Evolutionary conservation across 139 green algal genomes (phyloP), one percentile per base, ranked within the genome.

Genomic region (Microglena sp.): DNA sequence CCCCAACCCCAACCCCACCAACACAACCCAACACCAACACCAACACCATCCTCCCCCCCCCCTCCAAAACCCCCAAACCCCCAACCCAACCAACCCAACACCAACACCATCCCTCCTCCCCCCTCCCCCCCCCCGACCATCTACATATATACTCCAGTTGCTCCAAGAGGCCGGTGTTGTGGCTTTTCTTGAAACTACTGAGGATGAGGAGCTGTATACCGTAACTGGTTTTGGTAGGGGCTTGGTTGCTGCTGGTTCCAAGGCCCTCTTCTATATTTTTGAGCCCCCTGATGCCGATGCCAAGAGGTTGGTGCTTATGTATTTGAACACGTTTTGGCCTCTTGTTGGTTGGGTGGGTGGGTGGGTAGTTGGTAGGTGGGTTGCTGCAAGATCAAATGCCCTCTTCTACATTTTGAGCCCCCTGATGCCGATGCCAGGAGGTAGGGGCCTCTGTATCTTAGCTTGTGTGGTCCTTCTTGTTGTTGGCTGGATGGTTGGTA

Each of bases 241-340:
- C 40, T 64, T 77, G 18, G 32, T 77, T 5, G 64, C 71, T 11
- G 71, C 34, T 11, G 71, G 71, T 4, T 32, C 11, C 46, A 70
- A 56, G 2, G 71, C 55, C 26, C 33, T 55, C 0, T 44, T 77
- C 30, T 77, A 77, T 33, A 66, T 77, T 32, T 77, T 67, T 33
- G 71, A 77, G 26, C 71, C 71, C 22, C 64, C 63, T 2, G 59
- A 62, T 0, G 40, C 66, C 21, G 55, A 62, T 24, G 60, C 66
- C 21, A 75, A 75, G 54, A 61, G 55, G 58, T 72, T 45, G 35
- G n/a, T n/a, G 36, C 26, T 7, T 31, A 27, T 29, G 33, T 2
- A 5, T 29, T 35, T 11, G 15, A 50, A 50, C 11, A 11, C 40
- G 15, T 15, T 11, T 24, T 24, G 40, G 11, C 40, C 15, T 50